Base-by-base conservation (phyloP, 2,329 filamentous ascomycete species). In the Aspergillus sp. region DNA sequence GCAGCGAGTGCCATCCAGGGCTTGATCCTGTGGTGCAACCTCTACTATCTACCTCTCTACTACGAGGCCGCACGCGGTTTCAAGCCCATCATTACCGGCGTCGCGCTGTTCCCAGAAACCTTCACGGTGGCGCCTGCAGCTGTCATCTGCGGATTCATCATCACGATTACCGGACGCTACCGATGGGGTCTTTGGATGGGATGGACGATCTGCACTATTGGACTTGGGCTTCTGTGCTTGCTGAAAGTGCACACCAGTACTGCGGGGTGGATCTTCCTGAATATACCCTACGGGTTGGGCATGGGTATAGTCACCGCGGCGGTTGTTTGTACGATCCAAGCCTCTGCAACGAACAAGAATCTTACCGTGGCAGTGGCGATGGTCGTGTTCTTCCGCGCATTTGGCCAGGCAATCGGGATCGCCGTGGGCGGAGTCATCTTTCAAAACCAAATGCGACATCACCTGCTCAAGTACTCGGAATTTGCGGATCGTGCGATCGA, bases 381-480 rank as follows among this genome's bases (percentile, higher is more conserved):
- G 71, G 87, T 84, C 67, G 79, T 79, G 41, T 88, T 88, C 73
- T 78, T 83, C 57, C 79, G 84, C 21, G 78, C 79, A 2, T 79
- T 87, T 21, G 86, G 86, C 0, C 83, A 87, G 64, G 76, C 81
- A 0, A 66, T 88, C 13, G 85, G 85, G 23, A 81, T 88, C 3
- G 83, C 85, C 2, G 75, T 87, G 44, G 81, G 82, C 2, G 85
- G 86, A 2, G 83, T 86, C 44, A 78, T 86, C 47, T 88, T 88
- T 70, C 84, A 88, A 67, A 88, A 88, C 58, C 76, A 78, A 51
- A 80, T 86, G 67, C 72, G 71, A 49, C 69, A 68, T 47, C 76
- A 81, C 57, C 67, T 87, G 41, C 54, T 71, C n/a, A 70, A 66
- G 2, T 76, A 76, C 41, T 72, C 78, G 0, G 66, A 71, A 17